These are phyloP conservation scores for Pleurotus citrinopileatus DNA, from an alignment of 768 basidiomycete species.

Conservation along the genomic window DNA sequence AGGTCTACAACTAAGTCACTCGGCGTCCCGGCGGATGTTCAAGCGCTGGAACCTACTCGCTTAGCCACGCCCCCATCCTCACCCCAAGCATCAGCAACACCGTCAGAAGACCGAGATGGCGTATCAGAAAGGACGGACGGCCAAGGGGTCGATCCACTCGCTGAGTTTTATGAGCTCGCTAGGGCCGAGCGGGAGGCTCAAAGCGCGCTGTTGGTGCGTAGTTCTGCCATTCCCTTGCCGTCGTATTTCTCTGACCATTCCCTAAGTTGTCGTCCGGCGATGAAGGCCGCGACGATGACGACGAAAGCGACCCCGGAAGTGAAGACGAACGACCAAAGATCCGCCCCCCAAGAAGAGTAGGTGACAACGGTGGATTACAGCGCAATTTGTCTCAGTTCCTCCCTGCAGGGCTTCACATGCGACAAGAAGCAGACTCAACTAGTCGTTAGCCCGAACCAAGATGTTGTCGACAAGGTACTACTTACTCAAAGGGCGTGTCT, in stretches of 20 bases:
- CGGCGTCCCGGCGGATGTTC: slow-evolving; percentile 1
- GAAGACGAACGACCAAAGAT: slow-evolving; percentile 15
- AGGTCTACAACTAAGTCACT: neutral
- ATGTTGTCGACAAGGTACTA: slow-evolving; percentile 70
- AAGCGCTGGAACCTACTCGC: neutral
- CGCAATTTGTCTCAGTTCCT: neutral
- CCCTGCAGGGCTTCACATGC: slow-evolving; percentile 62
- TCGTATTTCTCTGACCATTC: neutral
- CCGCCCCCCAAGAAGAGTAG: too few species aligned
- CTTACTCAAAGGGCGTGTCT: neutral
- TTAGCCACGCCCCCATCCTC: neutral
- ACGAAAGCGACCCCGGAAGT: slow-evolving; percentile 18
- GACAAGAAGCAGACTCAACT: slow-evolving; percentile 42
- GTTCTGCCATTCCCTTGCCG: neutral
- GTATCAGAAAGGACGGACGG: neutral
- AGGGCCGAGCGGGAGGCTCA: slow-evolving; percentile 42
- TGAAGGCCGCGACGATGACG: slow-evolving; percentile 23
- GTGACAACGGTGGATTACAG: neutral
- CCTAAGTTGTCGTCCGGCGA: neutral
- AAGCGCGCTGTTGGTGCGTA: slow-evolving; percentile 26
- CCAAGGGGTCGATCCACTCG: slow-evolving; percentile 49
- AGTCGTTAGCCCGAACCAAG: slow-evolving; percentile 56
- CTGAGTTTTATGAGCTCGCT: slow-evolving; percentile 62
- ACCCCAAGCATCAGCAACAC: neutral
- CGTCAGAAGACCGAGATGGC: neutral